Evolutionary conservation across 345 rosid genomes (phyloP).

Genomic region (Gossypium australe): DNA sequence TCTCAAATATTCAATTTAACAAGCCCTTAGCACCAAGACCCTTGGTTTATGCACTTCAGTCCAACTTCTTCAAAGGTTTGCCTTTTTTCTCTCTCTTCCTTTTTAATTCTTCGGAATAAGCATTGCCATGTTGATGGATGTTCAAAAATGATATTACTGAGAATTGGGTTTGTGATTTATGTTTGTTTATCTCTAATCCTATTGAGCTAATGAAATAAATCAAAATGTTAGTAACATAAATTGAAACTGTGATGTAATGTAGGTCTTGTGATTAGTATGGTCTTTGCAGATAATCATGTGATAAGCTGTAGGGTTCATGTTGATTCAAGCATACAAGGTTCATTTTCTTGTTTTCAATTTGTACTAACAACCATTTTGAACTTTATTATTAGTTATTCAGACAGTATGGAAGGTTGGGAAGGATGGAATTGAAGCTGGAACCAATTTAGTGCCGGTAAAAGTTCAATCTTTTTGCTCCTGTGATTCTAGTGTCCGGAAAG

Average conservation of each 20-base stretch:
- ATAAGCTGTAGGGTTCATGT: not conserved
- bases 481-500: not conserved
- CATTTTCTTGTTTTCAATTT: slow-evolving; percentile 4
- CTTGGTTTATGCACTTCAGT: slow-evolving; percentile 38
- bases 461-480: slow-evolving; percentile 24
- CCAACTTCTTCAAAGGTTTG: slow-evolving; percentile 49
- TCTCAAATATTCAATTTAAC: slow-evolving; percentile 14
- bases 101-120: not conserved
- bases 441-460: slow-evolving; percentile 74
- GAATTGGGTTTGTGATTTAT: not conserved
- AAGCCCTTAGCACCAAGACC: slow-evolving; percentile 21
- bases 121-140: not conserved
- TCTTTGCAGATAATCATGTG: not conserved
- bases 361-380: slow-evolving; percentile 4
- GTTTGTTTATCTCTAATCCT: not conserved
- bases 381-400: slow-evolving; percentile 46
- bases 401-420: slow-evolving; percentile 75
- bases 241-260: too few relatives aligned
- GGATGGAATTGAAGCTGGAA: slow-evolving; percentile 83
- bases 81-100: not conserved
- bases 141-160: not conserved
- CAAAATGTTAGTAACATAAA: not conserved
- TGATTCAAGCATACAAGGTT: not conserved
- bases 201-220: not conserved
- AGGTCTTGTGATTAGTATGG: too few relatives aligned